Base-by-base conservation (phyloP, 2,329 filamentous ascomycete genomes). In the Aschersonia sp. region DNA sequence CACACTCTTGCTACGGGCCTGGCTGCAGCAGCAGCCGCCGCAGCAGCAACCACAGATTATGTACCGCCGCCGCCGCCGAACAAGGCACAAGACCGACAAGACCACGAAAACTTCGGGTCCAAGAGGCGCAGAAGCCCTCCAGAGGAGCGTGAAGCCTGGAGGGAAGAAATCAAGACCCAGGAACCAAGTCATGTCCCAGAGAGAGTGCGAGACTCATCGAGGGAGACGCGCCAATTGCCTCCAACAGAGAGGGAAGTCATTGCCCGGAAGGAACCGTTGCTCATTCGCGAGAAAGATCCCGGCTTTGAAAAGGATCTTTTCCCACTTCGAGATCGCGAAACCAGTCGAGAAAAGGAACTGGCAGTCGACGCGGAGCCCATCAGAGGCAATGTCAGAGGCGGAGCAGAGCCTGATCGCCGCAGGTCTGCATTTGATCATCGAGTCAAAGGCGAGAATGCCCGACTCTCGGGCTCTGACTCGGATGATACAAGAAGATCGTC, bases 1-100 rank as follows among this genome's bases (percentile, higher is more conserved):
- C 72, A 76, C 44, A 75, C 72, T 51, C 59, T 74, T 30, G 62
- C 64, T 7, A 61, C 67, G 6, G 73, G 72, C 1, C 59, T 76
- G 4, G 67, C 72, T 32, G 65, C 70, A 14, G 70, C 69, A 32
- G 72, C 71, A 5, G 68, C 69, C 4, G 67, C 72, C 4, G 63
- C 35, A 12, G 35, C 35, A 37, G 35, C 35, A 37, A 12, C 35
- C 8, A 37, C 35, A 37, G 35, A 37, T 9, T 37, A 75, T 14
- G 72, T 70, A 35, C 61, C 73, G 9, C 58, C 57, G 1, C 58
- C 57, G 1, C 55, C 58, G 6, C 48, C 60, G 14, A 68, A 65
- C 44, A 66, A 68, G n/a, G 41, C 44, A 11, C 62, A 64, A 12
- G 60, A 66, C 5, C 65, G 63, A 49, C 66, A 66, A 31, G 62